Conservation (phyloP, 1,139 yeast species). For the Suhomyces chickasaworum region DNA sequence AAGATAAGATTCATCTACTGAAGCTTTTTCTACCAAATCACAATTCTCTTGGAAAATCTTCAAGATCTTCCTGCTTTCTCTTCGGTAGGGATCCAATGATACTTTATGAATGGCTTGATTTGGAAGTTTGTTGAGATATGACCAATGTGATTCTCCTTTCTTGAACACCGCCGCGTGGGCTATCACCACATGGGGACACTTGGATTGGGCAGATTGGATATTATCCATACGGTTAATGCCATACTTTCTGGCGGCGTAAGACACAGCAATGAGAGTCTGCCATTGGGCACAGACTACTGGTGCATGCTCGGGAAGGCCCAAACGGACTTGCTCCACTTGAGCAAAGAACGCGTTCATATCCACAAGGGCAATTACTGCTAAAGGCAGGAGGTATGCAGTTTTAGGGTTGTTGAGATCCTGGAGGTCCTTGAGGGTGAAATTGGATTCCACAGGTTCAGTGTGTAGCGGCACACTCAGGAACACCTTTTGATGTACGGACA, state of each 20-base stretch:
- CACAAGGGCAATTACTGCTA: constrained; percentile 81
- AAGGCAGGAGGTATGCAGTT: constrained; percentile 59
- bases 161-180: constrained; percentile 95
- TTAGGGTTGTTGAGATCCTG: constrained; percentile 46
- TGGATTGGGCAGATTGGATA: constrained; percentile 62
- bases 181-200: constrained; percentile 73
- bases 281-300: constrained; percentile 97
- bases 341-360: constrained; percentile 96
- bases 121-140: constrained; percentile 52
- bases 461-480: background rate
- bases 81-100: constrained; percentile 84
- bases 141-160: constrained; percentile 85
- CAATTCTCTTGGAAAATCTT: constrained; percentile 56
- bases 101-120: constrained; percentile 67
- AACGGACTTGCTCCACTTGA: constrained; percentile 83
- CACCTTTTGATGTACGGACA: constrained; percentile 2
- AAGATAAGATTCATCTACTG: constrained; percentile 90
- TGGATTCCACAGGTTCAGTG: constrained; percentile 6
- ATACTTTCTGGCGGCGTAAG: constrained; percentile 81
- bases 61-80: constrained; percentile 82
- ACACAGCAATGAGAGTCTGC: constrained; percentile 85
- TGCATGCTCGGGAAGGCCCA: constrained; percentile 61
- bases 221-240: constrained; percentile 83
- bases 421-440: constrained; percentile 47
- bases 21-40: constrained; percentile 83